Base-by-base conservation (phyloP, 495 filamentous ascomycete genomes). In the Hypomontagnella submonticulosa region DNA sequence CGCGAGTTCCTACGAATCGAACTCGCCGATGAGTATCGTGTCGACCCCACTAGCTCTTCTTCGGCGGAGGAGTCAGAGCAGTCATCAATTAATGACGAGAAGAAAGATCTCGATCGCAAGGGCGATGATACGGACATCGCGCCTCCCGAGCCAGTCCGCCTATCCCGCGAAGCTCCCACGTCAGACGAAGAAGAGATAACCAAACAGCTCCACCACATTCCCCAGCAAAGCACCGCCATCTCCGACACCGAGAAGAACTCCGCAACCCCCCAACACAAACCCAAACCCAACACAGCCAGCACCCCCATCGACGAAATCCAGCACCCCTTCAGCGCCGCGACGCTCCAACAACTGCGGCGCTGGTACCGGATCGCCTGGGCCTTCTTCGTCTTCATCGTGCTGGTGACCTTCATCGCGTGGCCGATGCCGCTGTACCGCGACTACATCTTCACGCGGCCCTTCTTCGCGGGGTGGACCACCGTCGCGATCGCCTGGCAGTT, bases 401-500 rank as follows among this genome's bases (percentile, higher is more conserved):
- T 94, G 0, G 81, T 84, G 13, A 74, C 93, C 19, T 77, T 96
- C 8, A 80, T 96, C 16, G 81, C 92, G 43, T 96, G 92, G 92
- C 92, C 92, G 3, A 91, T 94, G 78, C 91, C 91, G 0, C 85
- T 96, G 85, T 96, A 92, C 70, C 90, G 80, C 3, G 84, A 84
- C 11, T 96, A 96, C 68, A 79, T 94, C 13, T 94, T 94, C 76
- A 88, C 85, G 73, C 88, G 87, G 79, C 79, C 83, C 63, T 94
- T 94, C 78, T 94, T 93, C 78, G 89, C 89, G 0, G 90, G 90
- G 11, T 94, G 91, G 91, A 84, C 91, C 10, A 73, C 82, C 33
- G 89, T 94, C 7, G 49, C 64, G 42, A 30, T 62, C 49, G 34
- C 62, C 60, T 40, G 33, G 68, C 15, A 46, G 64, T 59, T 53